Conservation (phyloP, 768 basidiomycete genomes). For the Terana coerulea region DNA sequence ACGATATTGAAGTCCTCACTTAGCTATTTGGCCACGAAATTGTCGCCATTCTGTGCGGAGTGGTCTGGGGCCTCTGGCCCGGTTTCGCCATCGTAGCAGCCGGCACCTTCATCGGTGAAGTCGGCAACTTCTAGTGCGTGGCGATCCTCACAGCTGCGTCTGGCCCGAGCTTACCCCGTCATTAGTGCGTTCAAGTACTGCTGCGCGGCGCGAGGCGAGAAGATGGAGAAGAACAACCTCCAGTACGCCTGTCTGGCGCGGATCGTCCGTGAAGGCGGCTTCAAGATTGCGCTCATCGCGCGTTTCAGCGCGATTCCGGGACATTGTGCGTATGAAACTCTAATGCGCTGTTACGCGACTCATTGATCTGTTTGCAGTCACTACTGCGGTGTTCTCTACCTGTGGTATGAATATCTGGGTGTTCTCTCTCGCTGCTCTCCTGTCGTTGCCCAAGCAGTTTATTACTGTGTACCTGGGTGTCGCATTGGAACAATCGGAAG, state of each 20-base stretch:
- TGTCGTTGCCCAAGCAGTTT: constrained; percentile 89
- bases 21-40: constrained; percentile 93
- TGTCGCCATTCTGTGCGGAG: constrained; percentile 79
- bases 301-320: constrained; percentile 82
- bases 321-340: constrained; percentile 54
- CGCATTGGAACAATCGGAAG: constrained; percentile 48
- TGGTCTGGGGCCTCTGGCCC: constrained; percentile 86
- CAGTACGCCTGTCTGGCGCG: constrained; percentile 46
- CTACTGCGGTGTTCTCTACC: constrained; percentile 83
- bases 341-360: not conserved
- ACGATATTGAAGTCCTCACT: too few relatives aligned
- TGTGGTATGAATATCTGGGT: constrained; percentile 82
- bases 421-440: constrained; percentile 74
- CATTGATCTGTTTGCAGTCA: constrained; percentile 45
- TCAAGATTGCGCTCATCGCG: constrained; percentile 75
- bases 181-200: constrained; percentile 78
- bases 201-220: constrained; percentile 71
- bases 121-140: constrained; percentile 83
- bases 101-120: constrained; percentile 81
- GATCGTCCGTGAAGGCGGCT: constrained; percentile 83
- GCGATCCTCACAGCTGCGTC: not conserved
- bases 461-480: constrained; percentile 90
- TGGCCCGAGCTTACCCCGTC: not conserved
- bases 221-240: constrained; percentile 43
- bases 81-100: constrained; percentile 86